A percentile compares a stretch with the other conserved stretches of the same genome.
These are phyloP conservation scores for Trichophyton equinum DNA, from an alignment of 2,329 filamentous ascomycete genomes.

Conservation along the genomic window DNA sequence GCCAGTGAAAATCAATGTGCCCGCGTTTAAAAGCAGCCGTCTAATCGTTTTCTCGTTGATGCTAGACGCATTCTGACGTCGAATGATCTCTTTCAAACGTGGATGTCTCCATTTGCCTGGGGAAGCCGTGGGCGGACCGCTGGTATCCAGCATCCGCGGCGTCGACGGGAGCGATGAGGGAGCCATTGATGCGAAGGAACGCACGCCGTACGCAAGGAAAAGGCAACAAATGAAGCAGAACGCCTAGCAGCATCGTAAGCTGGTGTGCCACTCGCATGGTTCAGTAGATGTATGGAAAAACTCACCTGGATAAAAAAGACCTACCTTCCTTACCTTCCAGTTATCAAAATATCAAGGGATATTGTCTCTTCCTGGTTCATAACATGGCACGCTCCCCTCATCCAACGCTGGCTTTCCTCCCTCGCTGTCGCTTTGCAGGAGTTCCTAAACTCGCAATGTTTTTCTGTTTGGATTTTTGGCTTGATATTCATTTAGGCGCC, in stretches of 20 bases:
- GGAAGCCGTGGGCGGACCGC: constrained; percentile 22
- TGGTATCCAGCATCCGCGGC: constrained; percentile 23
- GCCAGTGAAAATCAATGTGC: constrained; percentile 41
- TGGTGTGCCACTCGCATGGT: not conserved
- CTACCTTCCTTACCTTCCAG: constrained; percentile 14
- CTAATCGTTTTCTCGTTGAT: constrained; percentile 69
- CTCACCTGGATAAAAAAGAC: constrained; percentile 2
- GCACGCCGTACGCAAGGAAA: not conserved
- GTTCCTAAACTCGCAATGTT: not conserved
- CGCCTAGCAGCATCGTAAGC: not conserved
- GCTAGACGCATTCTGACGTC: constrained; percentile 61
- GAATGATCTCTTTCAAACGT: constrained; percentile 71
- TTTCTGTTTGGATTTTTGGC: not conserved
- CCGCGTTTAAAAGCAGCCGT: constrained; percentile 55
- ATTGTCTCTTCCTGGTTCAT: not conserved
- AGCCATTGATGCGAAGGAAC: constrained; percentile 22
- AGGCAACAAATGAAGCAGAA: constrained; percentile 1
- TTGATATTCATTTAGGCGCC: not conserved
- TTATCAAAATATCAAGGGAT: not conserved
- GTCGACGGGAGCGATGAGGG: constrained; percentile 31
- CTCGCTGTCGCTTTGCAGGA: not conserved
- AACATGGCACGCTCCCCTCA: not conserved
- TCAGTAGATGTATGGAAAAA: not conserved
- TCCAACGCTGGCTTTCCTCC: not conserved
- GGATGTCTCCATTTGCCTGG: constrained; percentile 86